These are phyloP conservation scores for Penicillium chermesinum DNA, from an alignment of 495 filamentous ascomycete genomes.

Conservation along the genomic window DNA sequence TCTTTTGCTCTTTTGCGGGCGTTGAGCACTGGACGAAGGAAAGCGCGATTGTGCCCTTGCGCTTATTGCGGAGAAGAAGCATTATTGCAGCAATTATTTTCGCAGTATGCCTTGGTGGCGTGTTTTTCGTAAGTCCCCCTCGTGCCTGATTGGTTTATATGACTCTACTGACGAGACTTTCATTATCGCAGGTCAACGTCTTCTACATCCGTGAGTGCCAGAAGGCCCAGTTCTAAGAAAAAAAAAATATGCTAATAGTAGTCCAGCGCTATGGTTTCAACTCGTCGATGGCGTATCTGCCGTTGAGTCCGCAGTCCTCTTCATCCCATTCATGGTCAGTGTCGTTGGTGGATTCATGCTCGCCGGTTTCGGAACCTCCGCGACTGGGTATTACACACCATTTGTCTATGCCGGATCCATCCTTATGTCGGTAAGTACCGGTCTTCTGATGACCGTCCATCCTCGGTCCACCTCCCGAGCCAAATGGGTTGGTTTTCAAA, in stretches of 20 bases:
- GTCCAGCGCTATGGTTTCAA: no score
- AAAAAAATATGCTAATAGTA: no score
- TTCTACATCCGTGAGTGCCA: no score
- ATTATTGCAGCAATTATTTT: no score
- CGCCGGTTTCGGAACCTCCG: not conserved
- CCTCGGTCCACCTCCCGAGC: no score
- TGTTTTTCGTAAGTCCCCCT: no score
- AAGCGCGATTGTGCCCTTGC: not conserved
- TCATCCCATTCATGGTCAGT: not conserved
- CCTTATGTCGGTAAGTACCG: not conserved
- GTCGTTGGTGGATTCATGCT: not conserved
- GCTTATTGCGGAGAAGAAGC: not conserved
- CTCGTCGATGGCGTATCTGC: no score
- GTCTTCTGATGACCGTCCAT: not conserved
- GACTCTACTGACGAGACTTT: no score
- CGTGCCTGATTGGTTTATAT: no score
- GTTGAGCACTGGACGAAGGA: not conserved
- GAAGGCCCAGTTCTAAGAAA: no score
- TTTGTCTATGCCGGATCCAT: not conserved
- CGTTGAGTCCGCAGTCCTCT: not conserved
- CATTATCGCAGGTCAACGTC: no score
- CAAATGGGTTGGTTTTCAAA: slow-evolving; percentile 1
- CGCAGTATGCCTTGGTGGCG: no score
- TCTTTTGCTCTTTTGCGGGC: not conserved
- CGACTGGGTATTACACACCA: not conserved